Base-by-base conservation (phyloP, 2,329 filamentous ascomycete species). In the Diatrype stigma region DNA sequence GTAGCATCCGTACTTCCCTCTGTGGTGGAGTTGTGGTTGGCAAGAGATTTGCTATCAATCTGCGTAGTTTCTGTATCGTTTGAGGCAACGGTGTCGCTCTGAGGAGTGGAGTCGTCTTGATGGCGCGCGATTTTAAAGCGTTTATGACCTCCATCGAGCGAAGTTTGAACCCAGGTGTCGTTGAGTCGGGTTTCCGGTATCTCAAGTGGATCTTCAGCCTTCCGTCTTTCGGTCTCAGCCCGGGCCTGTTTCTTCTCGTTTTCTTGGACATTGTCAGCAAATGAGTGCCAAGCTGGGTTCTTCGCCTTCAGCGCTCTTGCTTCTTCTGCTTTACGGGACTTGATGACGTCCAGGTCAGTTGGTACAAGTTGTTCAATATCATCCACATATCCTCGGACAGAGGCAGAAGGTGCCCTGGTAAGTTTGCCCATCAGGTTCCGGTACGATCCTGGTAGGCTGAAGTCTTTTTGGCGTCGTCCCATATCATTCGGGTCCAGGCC, bases 391-490 rank as follows among this genome's bases (percentile, higher is more conserved):
- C 76, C 71, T 63, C 80, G 85, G 11, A 96, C 80, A 52, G 89
- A 81, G 51, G 85, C 86, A 11, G 77, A 80, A 7, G 89, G 81
- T 7, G 76, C 70, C 2, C 82, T 79, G 46, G 85, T 75, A 62
- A 91, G 89, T 21, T 80, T 79, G 32, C 89, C 85, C 59, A 97
- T 80, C 26, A 96, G 66, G 69, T 93, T 94, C 56, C 94, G 84
- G 70, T 99, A 99, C 23, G 87, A 83, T 2, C 94, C 95, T 46
- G 87, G 89, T 1, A 99, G 77, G 67, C 89, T 96, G 64, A 94
- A 87, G 62, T 97, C 94, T 64, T 87, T 87, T 72, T 92, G 90
- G 47, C 81, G 80, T 17, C 93, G 83, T 12, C 89, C 85, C 94
- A 99, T 97, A 56, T 90, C 79, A 63, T 86, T 80, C 1, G 94